Evolutionary conservation across 2,329 filamentous ascomycete species (phyloP).

Genomic region (Alternaria sp.): DNA sequence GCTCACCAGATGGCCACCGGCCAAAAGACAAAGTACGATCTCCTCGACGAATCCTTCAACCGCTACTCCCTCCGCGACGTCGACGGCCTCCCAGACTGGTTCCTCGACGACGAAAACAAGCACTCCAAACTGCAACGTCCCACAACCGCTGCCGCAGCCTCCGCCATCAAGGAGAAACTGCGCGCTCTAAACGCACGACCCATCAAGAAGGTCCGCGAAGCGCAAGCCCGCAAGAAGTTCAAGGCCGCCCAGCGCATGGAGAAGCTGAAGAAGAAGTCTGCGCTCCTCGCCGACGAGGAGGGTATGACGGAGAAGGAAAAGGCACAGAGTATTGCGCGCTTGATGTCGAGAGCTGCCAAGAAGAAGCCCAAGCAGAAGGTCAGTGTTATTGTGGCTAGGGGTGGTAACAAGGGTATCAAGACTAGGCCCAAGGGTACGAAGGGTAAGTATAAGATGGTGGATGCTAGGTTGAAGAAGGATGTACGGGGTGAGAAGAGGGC

Average conservation of each 20-base stretch:
- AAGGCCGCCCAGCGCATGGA: constrained; percentile 89
- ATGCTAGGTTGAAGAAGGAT: constrained; percentile 96
- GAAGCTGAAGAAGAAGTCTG: constrained; percentile 97
- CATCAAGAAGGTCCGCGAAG: constrained; percentile 98
- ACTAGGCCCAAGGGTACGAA: constrained; percentile 91
- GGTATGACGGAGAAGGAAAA: constrained; percentile 97
- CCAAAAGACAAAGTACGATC: constrained; percentile 76
- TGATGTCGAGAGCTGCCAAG: constrained; percentile 81
- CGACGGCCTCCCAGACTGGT: constrained; percentile 96
- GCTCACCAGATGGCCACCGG: constrained; percentile 91
- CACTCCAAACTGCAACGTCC: constrained; percentile 87
- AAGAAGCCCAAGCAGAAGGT: constrained; percentile 85
- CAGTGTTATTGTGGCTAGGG: constrained; percentile 87
- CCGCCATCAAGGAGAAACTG: constrained; percentile 92
- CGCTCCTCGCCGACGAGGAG: constrained; percentile 85
- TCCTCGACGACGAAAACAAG: constrained; percentile 85
- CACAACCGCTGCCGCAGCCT: constrained; percentile 87
- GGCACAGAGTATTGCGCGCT: constrained; percentile 78
- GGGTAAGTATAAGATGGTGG: constrained; percentile 97
- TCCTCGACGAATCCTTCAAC: constrained; percentile 93
- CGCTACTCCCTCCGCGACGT: constrained; percentile 88
- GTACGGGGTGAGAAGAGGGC: constrained; percentile 82
- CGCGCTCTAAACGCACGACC: constrained; percentile 92
- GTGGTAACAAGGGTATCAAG: constrained; percentile 82
- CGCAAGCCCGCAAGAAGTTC: constrained; percentile 95